phyloP scores from a whole-genome alignment of 148 eudicot species.

The Hydrangea macrophylla region DNA sequence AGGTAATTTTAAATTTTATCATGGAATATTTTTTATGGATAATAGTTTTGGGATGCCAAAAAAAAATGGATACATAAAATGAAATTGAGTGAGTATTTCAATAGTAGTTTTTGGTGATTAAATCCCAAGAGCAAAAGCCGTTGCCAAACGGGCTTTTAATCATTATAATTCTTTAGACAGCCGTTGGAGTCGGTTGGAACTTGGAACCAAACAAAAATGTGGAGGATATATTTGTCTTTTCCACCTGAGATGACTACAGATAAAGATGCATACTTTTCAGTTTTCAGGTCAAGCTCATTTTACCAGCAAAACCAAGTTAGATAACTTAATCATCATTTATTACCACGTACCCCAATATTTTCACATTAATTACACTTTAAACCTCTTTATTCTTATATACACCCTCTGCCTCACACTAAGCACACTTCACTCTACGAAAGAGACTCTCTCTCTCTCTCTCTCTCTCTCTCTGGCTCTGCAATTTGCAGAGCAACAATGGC shows the following conservation, averaged over 20 bases:
- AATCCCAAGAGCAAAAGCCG: too few species aligned
- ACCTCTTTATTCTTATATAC: neutral
- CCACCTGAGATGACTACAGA: neutral
- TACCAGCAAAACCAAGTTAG: neutral
- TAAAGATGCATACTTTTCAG: neutral
- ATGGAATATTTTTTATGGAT: too few species aligned
- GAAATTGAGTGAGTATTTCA: too few species aligned
- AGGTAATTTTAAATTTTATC: too few species aligned
- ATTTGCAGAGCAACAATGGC: slow-evolving; percentile 14
- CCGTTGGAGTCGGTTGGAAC: too few species aligned
- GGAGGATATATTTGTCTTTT: too few species aligned
- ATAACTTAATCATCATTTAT: neutral
- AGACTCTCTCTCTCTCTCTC: neutral
- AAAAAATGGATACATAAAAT: too few species aligned
- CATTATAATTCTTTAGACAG: too few species aligned
- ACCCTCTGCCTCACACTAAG: neutral
- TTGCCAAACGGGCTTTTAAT: too few species aligned
- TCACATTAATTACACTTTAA: neutral
- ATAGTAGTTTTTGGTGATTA: too few species aligned
- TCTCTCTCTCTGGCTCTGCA: neutral
- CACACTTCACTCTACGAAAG: neutral
- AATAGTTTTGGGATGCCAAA: too few species aligned
- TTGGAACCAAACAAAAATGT: too few species aligned
- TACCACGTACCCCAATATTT: slow-evolving; percentile 1
- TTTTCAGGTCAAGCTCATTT: neutral